Percentiles rank a stretch among this genome's conserved stretches.
Evolutionary conservation across 148 eudicot species (phyloP).

Genomic region (Diospyros kaki): DNA sequence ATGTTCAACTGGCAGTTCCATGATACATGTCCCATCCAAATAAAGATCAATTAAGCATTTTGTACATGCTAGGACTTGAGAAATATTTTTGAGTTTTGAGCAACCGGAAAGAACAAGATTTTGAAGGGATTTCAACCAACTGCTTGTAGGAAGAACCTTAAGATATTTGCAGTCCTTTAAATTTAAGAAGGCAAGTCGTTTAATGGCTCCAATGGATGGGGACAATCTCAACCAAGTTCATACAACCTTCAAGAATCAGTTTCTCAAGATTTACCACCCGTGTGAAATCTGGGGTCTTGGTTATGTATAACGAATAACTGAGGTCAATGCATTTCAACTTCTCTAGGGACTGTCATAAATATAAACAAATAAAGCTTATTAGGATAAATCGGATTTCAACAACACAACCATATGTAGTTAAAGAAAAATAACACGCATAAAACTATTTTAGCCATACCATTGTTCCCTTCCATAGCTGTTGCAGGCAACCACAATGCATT

Average conservation of each 20-base stretch:
- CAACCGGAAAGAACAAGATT: background rate
- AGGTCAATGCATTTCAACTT: slow-evolving; percentile 5
- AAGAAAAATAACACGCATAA: background rate
- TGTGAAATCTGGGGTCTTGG: slow-evolving; percentile 12
- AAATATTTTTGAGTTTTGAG: background rate
- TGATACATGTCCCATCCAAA: background rate
- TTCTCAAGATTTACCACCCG: background rate
- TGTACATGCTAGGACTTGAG: background rate
- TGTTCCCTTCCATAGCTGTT: background rate
- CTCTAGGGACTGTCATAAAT: background rate
- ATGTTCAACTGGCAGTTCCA: background rate
- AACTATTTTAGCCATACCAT: background rate
- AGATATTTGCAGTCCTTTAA: slow-evolving; percentile 4
- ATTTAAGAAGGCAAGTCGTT: background rate
- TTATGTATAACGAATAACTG: background rate
- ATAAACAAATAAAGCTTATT: no score
- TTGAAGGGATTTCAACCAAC: background rate
- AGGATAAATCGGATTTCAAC: no score
- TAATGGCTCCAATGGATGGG: background rate
- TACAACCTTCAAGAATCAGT: slow-evolving; percentile 5
- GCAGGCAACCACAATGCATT: background rate
- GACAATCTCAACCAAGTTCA: background rate
- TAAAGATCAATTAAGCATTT: background rate
- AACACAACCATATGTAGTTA: background rate
- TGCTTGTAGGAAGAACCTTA: background rate